phyloP scores from a whole-genome alignment of 768 basidiomycete genomes.

The Cystobasidiopsis lactophilus region DNA sequence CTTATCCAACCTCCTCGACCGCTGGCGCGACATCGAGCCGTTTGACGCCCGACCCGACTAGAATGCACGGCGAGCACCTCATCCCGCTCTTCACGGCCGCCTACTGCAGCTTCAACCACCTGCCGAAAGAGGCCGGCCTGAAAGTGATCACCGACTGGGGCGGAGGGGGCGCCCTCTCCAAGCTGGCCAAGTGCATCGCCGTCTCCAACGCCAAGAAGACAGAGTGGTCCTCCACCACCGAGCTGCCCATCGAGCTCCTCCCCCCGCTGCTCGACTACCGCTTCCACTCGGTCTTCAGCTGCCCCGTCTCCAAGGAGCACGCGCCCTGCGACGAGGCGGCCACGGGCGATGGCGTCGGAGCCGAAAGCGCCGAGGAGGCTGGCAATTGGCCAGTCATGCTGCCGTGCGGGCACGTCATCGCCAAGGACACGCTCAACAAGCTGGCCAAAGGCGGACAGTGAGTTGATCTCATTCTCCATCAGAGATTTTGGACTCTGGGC shows the following conservation, averaged over 20 bases:
- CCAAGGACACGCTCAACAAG: conserved; percentile 72
- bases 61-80: conserved; percentile 24
- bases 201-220: conserved; percentile 65
- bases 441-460: conserved; percentile 63
- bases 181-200: conserved; percentile 80
- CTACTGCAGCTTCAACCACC: conserved; percentile 63
- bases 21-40: background rate
- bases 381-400: conserved; percentile 96
- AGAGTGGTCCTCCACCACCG: conserved; percentile 73
- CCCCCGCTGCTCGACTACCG: conserved; percentile 51
- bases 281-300: conserved; percentile 92
- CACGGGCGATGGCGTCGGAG: no score
- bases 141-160: conserved; percentile 81
- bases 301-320: conserved; percentile 94
- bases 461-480: conserved; percentile 27
- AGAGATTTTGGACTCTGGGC: background rate
- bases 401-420: conserved; percentile 81
- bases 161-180: conserved; percentile 66
- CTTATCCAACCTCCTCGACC: background rate
- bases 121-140: conserved; percentile 73
- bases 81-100: conserved; percentile 68
- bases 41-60: background rate
- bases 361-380: conserved; percentile 31
- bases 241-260: conserved; percentile 86
- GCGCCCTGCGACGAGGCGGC: conserved; percentile 24